Conservation (phyloP, 345 rosid genomes). For the Brassica incana region DNA sequence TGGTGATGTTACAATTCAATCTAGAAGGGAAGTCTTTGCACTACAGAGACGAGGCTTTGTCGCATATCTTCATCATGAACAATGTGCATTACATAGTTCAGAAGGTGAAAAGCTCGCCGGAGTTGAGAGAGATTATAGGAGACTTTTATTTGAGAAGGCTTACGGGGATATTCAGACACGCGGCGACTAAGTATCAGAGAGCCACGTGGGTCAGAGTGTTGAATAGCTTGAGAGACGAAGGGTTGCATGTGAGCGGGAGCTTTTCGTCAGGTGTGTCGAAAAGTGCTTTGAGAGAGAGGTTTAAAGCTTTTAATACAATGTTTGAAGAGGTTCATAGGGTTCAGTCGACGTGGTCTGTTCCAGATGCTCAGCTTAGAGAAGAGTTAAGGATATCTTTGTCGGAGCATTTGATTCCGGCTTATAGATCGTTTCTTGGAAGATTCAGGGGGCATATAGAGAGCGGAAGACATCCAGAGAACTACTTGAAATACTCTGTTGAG, state of each 20-base stretch:
- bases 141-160: conserved; percentile 71
- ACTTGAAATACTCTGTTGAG: conserved; percentile 87
- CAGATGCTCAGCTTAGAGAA: conserved; percentile 81
- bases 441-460: conserved; percentile 91
- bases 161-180: conserved; percentile 70
- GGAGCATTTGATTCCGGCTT: conserved; percentile 86
- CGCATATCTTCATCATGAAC: conserved; percentile 86
- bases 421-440: conserved; percentile 88
- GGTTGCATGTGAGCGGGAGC: conserved; percentile 79
- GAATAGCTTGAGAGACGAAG: conserved; percentile 89
- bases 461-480: conserved; percentile 90
- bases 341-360: conserved; percentile 78
- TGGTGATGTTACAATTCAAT: conserved; percentile 84
- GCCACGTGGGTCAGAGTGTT: conserved; percentile 87
- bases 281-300: conserved; percentile 81
- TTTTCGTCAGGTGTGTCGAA: conserved; percentile 90
- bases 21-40: conserved; percentile 86
- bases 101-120: conserved; percentile 22
- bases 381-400: conserved; percentile 87
- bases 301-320: conserved; percentile 84
- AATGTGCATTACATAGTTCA: conserved; percentile 93
- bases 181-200: conserved; percentile 88
- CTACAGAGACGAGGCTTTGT: conserved; percentile 67
- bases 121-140: conserved; percentile 63
- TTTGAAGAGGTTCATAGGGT: conserved; percentile 90